These are phyloP conservation scores for Sequoia sempervirens DNA, from an alignment of 75 land plant genomes.

Conservation along the genomic window DNA sequence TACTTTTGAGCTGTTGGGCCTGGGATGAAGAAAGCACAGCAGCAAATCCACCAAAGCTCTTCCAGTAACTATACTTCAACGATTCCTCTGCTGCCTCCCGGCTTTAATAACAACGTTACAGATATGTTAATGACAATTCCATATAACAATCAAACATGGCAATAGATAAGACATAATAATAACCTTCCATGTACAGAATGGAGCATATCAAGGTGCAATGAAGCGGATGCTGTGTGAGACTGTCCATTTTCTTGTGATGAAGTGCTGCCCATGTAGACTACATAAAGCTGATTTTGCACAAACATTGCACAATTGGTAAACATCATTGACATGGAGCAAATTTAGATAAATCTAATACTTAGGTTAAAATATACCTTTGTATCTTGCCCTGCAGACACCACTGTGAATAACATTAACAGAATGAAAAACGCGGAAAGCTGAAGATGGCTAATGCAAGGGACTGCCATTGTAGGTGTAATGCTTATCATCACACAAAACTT, in stretches of 20 bases:
- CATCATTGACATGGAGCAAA: too few species aligned
- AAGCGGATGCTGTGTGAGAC: not conserved
- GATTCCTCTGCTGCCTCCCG: slow-evolving; percentile 13
- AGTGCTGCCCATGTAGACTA: not conserved
- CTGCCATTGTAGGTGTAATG: not conserved
- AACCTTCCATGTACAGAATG: not conserved
- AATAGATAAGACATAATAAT: not conserved
- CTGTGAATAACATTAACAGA: not conserved
- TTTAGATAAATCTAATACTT: too few species aligned
- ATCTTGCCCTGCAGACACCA: slow-evolving; percentile 9
- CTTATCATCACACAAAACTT: not conserved
- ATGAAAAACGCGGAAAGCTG: not conserved
- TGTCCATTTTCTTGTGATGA: not conserved
- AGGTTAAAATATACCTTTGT: not conserved
- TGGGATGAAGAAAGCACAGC: slow-evolving; percentile 19
- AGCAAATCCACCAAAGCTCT: slow-evolving; percentile 32
- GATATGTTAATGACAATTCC: too few species aligned
- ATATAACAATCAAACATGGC: not conserved
- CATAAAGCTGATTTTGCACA: slow-evolving; percentile 1
- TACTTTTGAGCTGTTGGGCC: slow-evolving; percentile 4
- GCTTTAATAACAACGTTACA: slow-evolving; percentile 8
- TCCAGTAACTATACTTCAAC: slow-evolving; percentile 28
- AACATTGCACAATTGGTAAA: not conserved
- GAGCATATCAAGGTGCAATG: not conserved
- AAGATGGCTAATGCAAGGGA: not conserved